Percentiles rank a stretch among this genome's conserved stretches.
Evolutionary conservation across 192 early-diverging fungal genomes (phyloP).

Genomic region (Coemansia sp.): DNA sequence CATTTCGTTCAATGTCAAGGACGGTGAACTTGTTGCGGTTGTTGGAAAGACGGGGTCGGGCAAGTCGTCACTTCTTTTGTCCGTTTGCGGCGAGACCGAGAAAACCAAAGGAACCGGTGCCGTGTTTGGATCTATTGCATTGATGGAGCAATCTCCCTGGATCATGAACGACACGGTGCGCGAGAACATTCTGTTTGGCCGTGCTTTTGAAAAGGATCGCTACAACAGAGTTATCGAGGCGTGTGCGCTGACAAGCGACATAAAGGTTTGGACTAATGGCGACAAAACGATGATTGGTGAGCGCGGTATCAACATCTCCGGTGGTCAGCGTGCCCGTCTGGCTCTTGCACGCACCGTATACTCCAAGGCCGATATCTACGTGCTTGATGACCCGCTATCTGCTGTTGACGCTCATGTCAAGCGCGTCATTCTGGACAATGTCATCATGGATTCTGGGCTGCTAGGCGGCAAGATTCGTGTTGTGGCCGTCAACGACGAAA

Average conservation of each 20-base stretch:
- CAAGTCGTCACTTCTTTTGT: slow-evolving; percentile 64
- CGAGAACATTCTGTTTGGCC: slow-evolving; percentile 81
- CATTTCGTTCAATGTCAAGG: slow-evolving; percentile 6
- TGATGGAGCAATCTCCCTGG: slow-evolving; percentile 23
- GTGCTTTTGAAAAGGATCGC: slow-evolving; percentile 53
- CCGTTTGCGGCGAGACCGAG: slow-evolving; percentile 59
- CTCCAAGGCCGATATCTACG: slow-evolving; percentile 63
- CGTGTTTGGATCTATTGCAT: slow-evolving; percentile 22
- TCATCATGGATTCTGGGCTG: slow-evolving; percentile 58
- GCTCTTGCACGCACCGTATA: slow-evolving; percentile 68
- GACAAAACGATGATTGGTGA: slow-evolving; percentile 74
- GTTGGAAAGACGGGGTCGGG: slow-evolving; percentile 63
- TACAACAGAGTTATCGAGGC: slow-evolving; percentile 65
- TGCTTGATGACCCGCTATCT: slow-evolving; percentile 72
- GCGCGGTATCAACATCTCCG: slow-evolving; percentile 69
- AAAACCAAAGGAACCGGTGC: slow-evolving; percentile 35
- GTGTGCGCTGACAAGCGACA: slow-evolving; percentile 64
- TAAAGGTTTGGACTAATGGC: slow-evolving; percentile 61
- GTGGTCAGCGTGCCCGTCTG: slow-evolving; percentile 71
- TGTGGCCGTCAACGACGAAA: slow-evolving; percentile 36
- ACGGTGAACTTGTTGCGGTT: slow-evolving; percentile 57
- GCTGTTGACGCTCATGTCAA: slow-evolving; percentile 69
- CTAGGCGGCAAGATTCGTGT: slow-evolving; percentile 56
- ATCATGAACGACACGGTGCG: slow-evolving; percentile 63
- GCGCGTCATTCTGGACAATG: slow-evolving; percentile 64